These are phyloP conservation scores for Protomyces pachydermus DNA, from an alignment of 1,139 yeast species.

Conservation along the genomic window DNA sequence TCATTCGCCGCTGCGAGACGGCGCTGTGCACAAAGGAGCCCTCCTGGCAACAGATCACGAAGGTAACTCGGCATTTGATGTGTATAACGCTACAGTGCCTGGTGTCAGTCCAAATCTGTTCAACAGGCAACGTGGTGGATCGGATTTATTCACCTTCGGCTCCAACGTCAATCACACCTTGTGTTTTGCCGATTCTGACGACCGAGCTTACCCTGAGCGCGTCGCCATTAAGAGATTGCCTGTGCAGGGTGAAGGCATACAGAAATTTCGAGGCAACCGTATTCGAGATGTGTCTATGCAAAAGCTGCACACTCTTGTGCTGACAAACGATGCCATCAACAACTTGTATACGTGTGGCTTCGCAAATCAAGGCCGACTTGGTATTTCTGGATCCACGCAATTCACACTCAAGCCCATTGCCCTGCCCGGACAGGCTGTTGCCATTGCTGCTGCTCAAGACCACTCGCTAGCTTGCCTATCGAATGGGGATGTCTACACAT, in stretches of 20 bases:
- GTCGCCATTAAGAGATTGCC: constrained; percentile 31
- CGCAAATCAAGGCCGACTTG: constrained; percentile 68
- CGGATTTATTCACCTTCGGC: constrained; percentile 59
- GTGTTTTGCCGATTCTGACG: constrained; percentile 65
- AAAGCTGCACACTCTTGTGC: constrained; percentile 59
- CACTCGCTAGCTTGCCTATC: constrained; percentile 58
- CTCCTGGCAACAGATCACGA: constrained; percentile 61
- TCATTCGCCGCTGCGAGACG: constrained; percentile 25
- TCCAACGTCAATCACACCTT: constrained; percentile 60
- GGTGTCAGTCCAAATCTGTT: constrained; percentile 43
- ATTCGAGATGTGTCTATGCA: constrained; percentile 51
- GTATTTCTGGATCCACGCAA: constrained; percentile 48
- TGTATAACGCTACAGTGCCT: constrained; percentile 32
- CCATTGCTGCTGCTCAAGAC: constrained; percentile 56
- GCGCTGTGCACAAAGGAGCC: constrained; percentile 39
- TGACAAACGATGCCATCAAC: constrained; percentile 50
- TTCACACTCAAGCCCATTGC: constrained; percentile 33
- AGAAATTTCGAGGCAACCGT: constrained; percentile 35
- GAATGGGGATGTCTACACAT: constrained; percentile 55
- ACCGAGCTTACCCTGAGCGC: constrained; percentile 44
- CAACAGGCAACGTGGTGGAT: constrained; percentile 37
- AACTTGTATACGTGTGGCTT: constrained; percentile 60
- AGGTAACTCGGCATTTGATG: constrained; percentile 42
- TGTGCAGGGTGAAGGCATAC: constrained; percentile 5
- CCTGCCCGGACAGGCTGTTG: constrained; percentile 43